Percentiles rank a stretch among this genome's conserved stretches.
Conservation (phyloP, 2,329 filamentous ascomycete genomes). For the Fusarium nisikadoi region DNA sequence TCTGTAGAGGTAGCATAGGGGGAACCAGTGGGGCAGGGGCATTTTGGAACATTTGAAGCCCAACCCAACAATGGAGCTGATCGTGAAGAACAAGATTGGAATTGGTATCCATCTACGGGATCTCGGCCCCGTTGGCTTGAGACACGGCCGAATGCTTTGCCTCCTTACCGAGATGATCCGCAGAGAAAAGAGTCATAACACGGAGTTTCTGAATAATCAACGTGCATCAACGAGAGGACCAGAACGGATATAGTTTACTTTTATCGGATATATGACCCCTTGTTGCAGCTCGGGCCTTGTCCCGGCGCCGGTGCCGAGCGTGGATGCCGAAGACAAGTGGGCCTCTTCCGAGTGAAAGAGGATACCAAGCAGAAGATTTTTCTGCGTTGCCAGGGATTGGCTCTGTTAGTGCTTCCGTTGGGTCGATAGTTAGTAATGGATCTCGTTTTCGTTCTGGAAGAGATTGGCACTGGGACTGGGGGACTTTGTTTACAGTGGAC, state of each 20-base stretch:
- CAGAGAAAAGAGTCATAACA: conserved; percentile 9
- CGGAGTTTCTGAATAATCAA: conserved; percentile 4
- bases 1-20: conserved; percentile 4
- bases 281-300: conserved; percentile 4
- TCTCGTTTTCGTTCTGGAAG: conserved; percentile 5
- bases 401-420: conserved; percentile 4
- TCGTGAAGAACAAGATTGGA: conserved; percentile 1
- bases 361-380: conserved; percentile 15
- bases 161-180: conserved; percentile 22
- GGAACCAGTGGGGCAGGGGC: conserved; percentile 18
- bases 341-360: conserved; percentile 10
- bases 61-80: conserved; percentile 36
- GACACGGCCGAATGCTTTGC: conserved; percentile 18
- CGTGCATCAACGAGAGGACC: neutral
- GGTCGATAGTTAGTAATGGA: conserved; percentile 24
- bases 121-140: conserved; percentile 29
- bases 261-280: conserved; percentile 22
- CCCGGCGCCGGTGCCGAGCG: conserved; percentile 33
- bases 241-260: conserved; percentile 26
- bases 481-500: neutral
- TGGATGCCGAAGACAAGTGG: conserved; percentile 37
- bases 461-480: conserved; percentile 21
- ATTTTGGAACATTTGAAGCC: conserved; percentile 32
- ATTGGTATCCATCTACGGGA: conserved; percentile 1
- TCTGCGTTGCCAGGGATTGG: conserved; percentile 26